A percentile compares a stretch with the other conserved stretches of the same genome.
Evolutionary conservation across 768 basidiomycete species (phyloP).

Genomic region (Phallus indusiatus): DNA sequence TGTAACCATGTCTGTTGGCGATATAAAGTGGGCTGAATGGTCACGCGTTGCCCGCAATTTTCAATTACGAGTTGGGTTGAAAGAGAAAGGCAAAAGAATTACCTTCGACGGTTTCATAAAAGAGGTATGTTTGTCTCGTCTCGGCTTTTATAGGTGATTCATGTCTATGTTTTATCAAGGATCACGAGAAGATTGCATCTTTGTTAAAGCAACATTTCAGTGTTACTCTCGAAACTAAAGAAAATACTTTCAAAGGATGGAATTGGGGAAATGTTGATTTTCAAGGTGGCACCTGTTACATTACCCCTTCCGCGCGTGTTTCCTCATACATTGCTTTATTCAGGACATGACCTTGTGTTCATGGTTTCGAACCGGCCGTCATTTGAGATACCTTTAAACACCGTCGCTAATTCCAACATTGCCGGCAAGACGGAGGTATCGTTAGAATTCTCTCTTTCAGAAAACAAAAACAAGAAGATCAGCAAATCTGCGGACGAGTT

Average conservation of each 20-base stretch:
- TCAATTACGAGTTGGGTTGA: constrained; percentile 77
- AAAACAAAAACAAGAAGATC: constrained; percentile 37
- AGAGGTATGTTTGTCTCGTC: constrained; percentile 47
- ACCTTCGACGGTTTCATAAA: constrained; percentile 92
- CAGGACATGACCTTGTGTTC: constrained; percentile 89
- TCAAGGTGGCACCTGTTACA: constrained; percentile 49
- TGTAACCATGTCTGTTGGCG: constrained; percentile 51
- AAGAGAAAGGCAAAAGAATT: constrained; percentile 44
- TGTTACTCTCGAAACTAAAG: constrained; percentile 75
- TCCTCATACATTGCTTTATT: background rate
- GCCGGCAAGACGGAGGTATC: constrained; percentile 97
- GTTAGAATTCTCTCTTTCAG: constrained; percentile 71
- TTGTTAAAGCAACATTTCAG: constrained; percentile 83
- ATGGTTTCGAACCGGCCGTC: constrained; percentile 77
- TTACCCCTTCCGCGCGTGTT: background rate
- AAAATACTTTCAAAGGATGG: constrained; percentile 89
- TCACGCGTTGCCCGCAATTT: constrained; percentile 86
- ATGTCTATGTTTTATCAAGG: constrained; percentile 35
- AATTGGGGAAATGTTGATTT: constrained; percentile 98
- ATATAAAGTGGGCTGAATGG: constrained; percentile 89
- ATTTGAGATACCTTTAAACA: constrained; percentile 79
- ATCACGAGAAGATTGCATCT: constrained; percentile 77
- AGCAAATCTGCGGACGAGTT: constrained; percentile 63
- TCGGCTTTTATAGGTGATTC: constrained; percentile 1
- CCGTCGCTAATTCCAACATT: constrained; percentile 95